A percentile compares a stretch with the other conserved stretches of the same genome.
Evolutionary conservation across 768 basidiomycete genomes (phyloP).

Genomic region (Paxillus rubicundulus): DNA sequence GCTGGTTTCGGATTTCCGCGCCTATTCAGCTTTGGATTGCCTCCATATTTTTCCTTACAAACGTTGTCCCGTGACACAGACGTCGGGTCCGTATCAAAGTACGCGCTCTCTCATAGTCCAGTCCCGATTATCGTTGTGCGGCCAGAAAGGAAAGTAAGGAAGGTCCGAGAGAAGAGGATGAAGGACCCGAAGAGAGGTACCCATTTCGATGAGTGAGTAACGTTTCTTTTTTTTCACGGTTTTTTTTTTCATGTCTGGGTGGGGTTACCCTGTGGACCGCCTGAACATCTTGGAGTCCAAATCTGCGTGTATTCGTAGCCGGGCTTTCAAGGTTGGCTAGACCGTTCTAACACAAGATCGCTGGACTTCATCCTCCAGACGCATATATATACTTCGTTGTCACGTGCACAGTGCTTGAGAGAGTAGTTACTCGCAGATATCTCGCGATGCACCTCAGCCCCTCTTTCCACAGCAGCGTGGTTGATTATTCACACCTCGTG

Average conservation of each 20-base stretch:
- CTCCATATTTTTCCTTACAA: background rate
- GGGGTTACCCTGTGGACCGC: background rate
- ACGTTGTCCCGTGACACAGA: constrained; percentile 40
- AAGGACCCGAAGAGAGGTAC: constrained; percentile 86
- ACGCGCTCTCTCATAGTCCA: constrained; percentile 87
- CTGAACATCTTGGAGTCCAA: no score
- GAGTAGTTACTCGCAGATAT: no score
- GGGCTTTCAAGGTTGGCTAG: no score
- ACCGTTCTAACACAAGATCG: background rate
- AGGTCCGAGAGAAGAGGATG: constrained; percentile 79
- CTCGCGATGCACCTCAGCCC: no score
- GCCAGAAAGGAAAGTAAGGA: constrained; percentile 83
- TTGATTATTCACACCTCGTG: background rate
- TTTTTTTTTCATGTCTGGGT: background rate
- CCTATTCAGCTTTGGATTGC: background rate
- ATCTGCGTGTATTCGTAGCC: no score
- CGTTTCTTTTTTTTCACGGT: background rate
- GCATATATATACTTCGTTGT: no score
- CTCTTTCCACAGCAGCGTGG: no score
- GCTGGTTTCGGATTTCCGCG: background rate
- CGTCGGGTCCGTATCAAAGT: constrained; percentile 65
- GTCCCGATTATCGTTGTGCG: constrained; percentile 96
- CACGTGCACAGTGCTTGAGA: no score
- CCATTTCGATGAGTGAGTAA: constrained; percentile 67
- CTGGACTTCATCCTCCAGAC: no score